These are phyloP conservation scores for Escallonia rubra DNA, from an alignment of 129 eudicot species.

Conservation along the genomic window DNA sequence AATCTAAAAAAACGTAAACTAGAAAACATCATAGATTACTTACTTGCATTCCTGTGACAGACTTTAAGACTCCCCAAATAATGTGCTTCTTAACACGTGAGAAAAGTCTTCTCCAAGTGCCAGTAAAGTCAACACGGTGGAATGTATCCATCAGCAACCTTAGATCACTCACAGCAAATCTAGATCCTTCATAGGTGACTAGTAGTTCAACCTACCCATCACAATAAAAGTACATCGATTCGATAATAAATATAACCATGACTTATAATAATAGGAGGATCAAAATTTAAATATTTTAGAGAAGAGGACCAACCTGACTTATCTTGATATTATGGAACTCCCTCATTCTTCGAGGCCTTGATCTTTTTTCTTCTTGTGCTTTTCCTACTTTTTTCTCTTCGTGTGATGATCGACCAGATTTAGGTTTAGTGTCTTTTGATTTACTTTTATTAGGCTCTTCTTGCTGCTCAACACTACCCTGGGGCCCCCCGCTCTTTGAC, in stretches of 20 bases:
- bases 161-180: slow-evolving; percentile 90
- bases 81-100: slow-evolving; percentile 94
- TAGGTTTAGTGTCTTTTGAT: slow-evolving; percentile 55
- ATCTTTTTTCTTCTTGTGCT: slow-evolving; percentile 62
- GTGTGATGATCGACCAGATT: slow-evolving; percentile 82
- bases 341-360: slow-evolving; percentile 81
- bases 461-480: slow-evolving; percentile 44
- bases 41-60: slow-evolving; percentile 99
- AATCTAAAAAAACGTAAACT: too few relatives aligned
- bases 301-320: slow-evolving; percentile 69
- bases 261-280: background rate
- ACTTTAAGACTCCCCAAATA: slow-evolving; percentile 96
- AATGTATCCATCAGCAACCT: slow-evolving; percentile 93
- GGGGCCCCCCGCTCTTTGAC: slow-evolving; percentile 36
- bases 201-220: slow-evolving; percentile 74
- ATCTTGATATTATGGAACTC: slow-evolving; percentile 95
- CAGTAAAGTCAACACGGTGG: slow-evolving; percentile 82
- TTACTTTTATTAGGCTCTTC: slow-evolving; percentile 57
- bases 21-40: background rate
- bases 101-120: slow-evolving; percentile 95
- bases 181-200: slow-evolving; percentile 90
- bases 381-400: slow-evolving; percentile 81
- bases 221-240: background rate
- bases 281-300: background rate
- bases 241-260: background rate